Base-by-base conservation (phyloP, 768 basidiomycete species). In the Lactifluus pinguis region DNA sequence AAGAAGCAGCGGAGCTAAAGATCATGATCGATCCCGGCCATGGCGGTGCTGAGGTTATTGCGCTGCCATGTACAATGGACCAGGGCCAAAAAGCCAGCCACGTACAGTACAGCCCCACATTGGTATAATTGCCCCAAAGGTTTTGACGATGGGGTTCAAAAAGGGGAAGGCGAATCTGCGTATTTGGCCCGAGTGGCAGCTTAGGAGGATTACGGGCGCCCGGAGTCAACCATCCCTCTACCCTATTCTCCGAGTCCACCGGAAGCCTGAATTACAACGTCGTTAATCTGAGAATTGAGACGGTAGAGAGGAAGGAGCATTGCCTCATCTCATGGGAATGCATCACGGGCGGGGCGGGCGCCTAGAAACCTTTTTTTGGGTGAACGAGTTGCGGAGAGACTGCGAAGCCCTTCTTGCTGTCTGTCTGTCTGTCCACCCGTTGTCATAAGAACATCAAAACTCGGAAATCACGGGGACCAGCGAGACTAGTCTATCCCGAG, bases 1-100 rank as follows among this genome's bases (percentile, higher is more conserved):
- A 41, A 17, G 58, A 59, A 54, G 47, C 29, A 9, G 14, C 25
- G 13, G 41, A 11, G 29, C 60, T 47, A 42, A 32, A 61, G 49
- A 57, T 57, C 55, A 32, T 56, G 49, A 57, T 57, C 55, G 55
- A 57, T 57, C 60, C 60, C 60, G 60, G 50, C 15, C 19, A 61
- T 48, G 60, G 55, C 55, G 60, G 60, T 53, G 55, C 50, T 61
- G 55, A 53, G 49, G 55, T 52, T 47, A 61, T 45, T 11, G n/a
- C 14, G 29, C 15, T 25, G 51, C 36, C 44, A 25, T 17, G 19
- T 45, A 21, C 11, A 45, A 5, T 11, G 9, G 8, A 19, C 9
- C 44, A 10, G 34, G 34, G 10, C 38, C 38, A 38, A 11, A 5
- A 47, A 47, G 21, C 21, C 45, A 47, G 21, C 45, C 19, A 21